Evolutionary conservation across 2,329 filamentous ascomycete species (phyloP).

Genomic region (Ophiocordyceps camponoti-leonardi): DNA sequence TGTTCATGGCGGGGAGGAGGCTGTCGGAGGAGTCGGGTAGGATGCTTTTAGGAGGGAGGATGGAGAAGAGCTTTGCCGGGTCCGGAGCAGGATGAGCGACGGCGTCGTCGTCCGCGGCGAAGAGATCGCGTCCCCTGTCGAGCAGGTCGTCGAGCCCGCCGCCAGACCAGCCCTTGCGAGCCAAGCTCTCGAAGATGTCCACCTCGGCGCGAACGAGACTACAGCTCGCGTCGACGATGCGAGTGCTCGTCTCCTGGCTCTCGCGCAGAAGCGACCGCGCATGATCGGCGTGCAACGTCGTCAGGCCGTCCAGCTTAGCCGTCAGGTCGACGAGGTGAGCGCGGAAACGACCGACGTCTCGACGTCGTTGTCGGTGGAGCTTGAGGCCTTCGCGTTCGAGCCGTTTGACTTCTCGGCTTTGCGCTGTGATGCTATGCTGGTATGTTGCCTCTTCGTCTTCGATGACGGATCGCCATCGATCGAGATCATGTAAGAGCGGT

Average conservation of each 20-base stretch:
- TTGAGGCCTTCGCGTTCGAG: constrained; percentile 49
- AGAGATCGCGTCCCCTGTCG: constrained; percentile 45
- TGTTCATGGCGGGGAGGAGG: constrained; percentile 28
- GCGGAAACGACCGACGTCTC: constrained; percentile 45
- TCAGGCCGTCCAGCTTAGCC: constrained; percentile 42
- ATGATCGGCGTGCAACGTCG: constrained; percentile 41
- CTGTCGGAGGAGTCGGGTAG: constrained; percentile 39
- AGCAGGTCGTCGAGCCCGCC: constrained; percentile 49
- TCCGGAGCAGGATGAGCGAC: constrained; percentile 8
- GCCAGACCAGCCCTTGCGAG: constrained; percentile 50
- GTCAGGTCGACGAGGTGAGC: constrained; percentile 48
- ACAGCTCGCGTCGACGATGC: constrained; percentile 47
- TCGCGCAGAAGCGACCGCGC: constrained; percentile 41
- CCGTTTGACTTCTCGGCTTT: constrained; percentile 41
- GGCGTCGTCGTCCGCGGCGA: constrained; percentile 25
- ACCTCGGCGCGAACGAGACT: constrained; percentile 50
- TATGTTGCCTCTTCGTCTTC: constrained; percentile 49
- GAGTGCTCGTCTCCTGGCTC: constrained; percentile 44
- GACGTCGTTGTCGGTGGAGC: constrained; percentile 39
- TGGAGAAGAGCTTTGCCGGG: constrained; percentile 40
- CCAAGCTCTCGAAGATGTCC: constrained; percentile 51
- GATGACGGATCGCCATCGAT: constrained; percentile 44
- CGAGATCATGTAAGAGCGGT: constrained; percentile 50
- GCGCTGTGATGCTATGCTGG: constrained; percentile 32
- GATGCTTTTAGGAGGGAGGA: constrained; percentile 46